A percentile compares a stretch with the other conserved stretches of the same genome.
phyloP scores from a whole-genome alignment of 2,329 filamentous ascomycete genomes.

The Sporothrix euskadiensis region DNA sequence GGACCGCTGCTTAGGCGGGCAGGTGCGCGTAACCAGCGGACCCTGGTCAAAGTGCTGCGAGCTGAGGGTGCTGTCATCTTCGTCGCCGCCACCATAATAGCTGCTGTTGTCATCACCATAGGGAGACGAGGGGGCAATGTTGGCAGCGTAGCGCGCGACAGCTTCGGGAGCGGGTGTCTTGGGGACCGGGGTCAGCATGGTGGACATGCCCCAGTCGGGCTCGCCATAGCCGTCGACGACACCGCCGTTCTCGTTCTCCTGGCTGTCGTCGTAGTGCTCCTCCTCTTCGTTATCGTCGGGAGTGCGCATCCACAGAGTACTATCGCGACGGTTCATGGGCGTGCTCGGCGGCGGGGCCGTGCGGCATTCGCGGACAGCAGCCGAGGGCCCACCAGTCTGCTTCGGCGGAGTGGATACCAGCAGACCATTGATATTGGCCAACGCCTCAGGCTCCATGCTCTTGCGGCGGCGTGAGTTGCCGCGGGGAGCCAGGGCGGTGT shows the following conservation, averaged over 20 bases:
- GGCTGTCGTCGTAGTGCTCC: constrained; percentile 32
- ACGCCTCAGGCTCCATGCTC: constrained; percentile 74
- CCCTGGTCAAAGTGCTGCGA: constrained; percentile 35
- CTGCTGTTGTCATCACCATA: constrained; percentile 38
- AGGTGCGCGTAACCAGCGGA: constrained; percentile 53
- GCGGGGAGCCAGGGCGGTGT: constrained; percentile 66
- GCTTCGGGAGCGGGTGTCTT: constrained; percentile 60
- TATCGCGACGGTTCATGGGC: constrained; percentile 51
- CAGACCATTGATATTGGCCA: constrained; percentile 68
- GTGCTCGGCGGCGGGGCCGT: constrained; percentile 42
- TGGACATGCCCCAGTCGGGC: constrained; percentile 39
- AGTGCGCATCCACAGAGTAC: constrained; percentile 56
- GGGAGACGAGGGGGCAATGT: constrained; percentile 50
- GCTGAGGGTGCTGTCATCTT: constrained; percentile 39
- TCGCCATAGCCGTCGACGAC: constrained; percentile 38
- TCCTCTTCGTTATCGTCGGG: constrained; percentile 45
- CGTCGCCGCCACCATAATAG: constrained; percentile 34
- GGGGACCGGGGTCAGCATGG: constrained; percentile 57
- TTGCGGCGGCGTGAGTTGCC: constrained; percentile 67
- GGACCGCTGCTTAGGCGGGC: constrained; percentile 52
- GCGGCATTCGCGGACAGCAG: constrained; percentile 40
- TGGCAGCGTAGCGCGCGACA: constrained; percentile 54
- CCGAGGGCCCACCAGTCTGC: constrained; percentile 38
- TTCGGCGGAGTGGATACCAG: constrained; percentile 51
- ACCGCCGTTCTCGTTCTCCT: constrained; percentile 33